phyloP scores from a whole-genome alignment of 2,329 filamentous ascomycete genomes.

The Hypoxylon sp. region DNA sequence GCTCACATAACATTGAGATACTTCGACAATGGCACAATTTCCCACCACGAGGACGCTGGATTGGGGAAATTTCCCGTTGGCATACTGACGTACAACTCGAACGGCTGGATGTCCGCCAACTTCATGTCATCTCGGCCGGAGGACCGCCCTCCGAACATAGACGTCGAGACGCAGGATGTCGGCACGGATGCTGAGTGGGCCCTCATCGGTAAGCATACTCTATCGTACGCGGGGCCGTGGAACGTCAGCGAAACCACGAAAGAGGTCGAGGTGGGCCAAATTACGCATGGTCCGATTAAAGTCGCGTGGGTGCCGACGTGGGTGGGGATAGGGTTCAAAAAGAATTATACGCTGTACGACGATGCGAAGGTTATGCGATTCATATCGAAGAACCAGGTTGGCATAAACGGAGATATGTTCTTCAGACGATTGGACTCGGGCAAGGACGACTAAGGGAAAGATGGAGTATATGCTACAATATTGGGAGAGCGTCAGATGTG shows the following conservation, averaged over 20 bases:
- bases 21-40: conserved; percentile 39
- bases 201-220: conserved; percentile 48
- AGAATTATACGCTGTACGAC: conserved; percentile 39
- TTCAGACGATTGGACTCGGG: conserved; percentile 16
- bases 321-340: conserved; percentile 44
- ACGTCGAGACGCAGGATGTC: conserved; percentile 42
- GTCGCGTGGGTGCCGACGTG: conserved; percentile 50
- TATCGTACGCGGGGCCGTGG: conserved; percentile 50
- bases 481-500: no score
- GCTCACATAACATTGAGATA: conserved; percentile 21
- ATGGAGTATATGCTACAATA: no score
- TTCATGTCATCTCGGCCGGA: conserved; percentile 50
- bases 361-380: conserved; percentile 27
- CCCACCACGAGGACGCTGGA: conserved; percentile 8
- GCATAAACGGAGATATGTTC: conserved; percentile 27
- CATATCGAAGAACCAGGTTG: conserved; percentile 17
- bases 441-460: neutral
- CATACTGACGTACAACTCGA: conserved; percentile 49
- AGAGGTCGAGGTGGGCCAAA: conserved; percentile 43
- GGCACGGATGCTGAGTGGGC: conserved; percentile 52
- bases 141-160: conserved; percentile 47
- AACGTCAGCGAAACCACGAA: conserved; percentile 45
- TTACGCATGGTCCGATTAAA: conserved; percentile 50
- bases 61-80: conserved; percentile 41
- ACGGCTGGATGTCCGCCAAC: conserved; percentile 51